phyloP scores from a whole-genome alignment of 2,329 filamentous ascomycete species.

The Monosporascus sp. region DNA sequence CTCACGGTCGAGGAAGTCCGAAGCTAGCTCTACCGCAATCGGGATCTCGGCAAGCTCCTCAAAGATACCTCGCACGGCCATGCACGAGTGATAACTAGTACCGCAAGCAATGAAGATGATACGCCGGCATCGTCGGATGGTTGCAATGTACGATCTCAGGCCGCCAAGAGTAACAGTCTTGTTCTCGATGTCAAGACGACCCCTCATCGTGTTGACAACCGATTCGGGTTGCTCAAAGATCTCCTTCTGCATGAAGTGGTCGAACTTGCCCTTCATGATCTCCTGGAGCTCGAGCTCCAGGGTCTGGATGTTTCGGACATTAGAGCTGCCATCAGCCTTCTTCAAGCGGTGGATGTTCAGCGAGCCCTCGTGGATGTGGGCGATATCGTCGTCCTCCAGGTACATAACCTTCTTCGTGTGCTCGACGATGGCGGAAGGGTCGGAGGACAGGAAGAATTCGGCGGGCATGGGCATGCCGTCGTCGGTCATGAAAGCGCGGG shows the following conservation, averaged over 20 bases:
- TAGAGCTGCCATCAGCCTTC: slow-evolving; percentile 94
- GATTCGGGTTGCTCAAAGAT: slow-evolving; percentile 99
- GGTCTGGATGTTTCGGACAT: slow-evolving; percentile 96
- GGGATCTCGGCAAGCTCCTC: slow-evolving; percentile 98
- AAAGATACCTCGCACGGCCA: slow-evolving; percentile 96
- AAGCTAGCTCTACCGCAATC: slow-evolving; percentile 93
- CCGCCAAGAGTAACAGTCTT: slow-evolving; percentile 95
- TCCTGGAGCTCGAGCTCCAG: slow-evolving; percentile 98
- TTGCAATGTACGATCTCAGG: slow-evolving; percentile 90
- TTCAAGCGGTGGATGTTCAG: slow-evolving; percentile 98
- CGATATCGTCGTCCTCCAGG: slow-evolving; percentile 98
- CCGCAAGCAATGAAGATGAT: slow-evolving; percentile 99
- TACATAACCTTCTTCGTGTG: slow-evolving; percentile 99
- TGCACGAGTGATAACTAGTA: slow-evolving; percentile 98
- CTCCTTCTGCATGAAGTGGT: slow-evolving; percentile 99
- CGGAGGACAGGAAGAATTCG: slow-evolving; percentile 98
- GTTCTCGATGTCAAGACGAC: slow-evolving; percentile 88
- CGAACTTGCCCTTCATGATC: slow-evolving; percentile 99
- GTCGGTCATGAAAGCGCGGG: slow-evolving; percentile 96
- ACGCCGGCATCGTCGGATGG: slow-evolving; percentile 91
- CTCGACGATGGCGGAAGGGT: slow-evolving; percentile 96
- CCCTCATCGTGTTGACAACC: slow-evolving; percentile 99
- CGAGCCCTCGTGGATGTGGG: slow-evolving; percentile 97
- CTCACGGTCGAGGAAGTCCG: slow-evolving; percentile 94
- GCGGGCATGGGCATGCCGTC: slow-evolving; percentile 97